These are phyloP conservation scores for Coniochaeta sp. DNA, from an alignment of 2,329 filamentous ascomycete species.

Conservation along the genomic window DNA sequence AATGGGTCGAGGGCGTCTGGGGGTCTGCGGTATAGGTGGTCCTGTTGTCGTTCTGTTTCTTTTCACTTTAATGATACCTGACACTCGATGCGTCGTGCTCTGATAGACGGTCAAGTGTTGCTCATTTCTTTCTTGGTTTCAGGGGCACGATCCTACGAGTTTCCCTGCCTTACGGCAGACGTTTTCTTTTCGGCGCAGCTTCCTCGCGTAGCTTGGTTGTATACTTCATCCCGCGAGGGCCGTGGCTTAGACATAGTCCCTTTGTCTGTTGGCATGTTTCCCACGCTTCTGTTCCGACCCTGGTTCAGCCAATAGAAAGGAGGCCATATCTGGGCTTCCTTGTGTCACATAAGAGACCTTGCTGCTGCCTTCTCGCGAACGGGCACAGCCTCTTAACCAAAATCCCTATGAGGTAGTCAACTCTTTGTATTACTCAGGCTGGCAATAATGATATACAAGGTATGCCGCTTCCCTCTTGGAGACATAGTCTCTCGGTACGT, in stretches of 20 bases:
- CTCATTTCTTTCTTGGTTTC: neutral
- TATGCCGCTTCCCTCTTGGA: too few relatives aligned
- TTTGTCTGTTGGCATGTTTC: neutral
- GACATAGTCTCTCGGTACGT: too few relatives aligned
- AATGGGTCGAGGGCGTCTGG: constrained; percentile 48
- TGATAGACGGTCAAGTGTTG: neutral
- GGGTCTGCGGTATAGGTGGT: constrained; percentile 13
- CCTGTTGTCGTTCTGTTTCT: neutral
- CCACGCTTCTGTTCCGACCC: too few relatives aligned
- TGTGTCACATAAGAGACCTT: too few relatives aligned
- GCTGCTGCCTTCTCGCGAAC: too few relatives aligned
- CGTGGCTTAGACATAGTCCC: neutral
- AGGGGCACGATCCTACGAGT: neutral
- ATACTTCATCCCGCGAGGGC: neutral
- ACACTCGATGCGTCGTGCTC: neutral
- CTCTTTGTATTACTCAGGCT: too few relatives aligned
- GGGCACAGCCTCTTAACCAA: too few relatives aligned
- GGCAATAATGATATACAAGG: too few relatives aligned
- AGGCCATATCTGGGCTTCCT: too few relatives aligned
- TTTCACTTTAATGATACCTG: neutral
- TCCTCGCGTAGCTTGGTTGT: neutral
- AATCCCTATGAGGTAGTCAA: too few relatives aligned
- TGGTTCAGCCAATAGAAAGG: too few relatives aligned
- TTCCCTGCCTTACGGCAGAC: neutral
- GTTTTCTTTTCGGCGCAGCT: neutral